Evolutionary conservation across 768 basidiomycete species (phyloP).

Genomic region (Dentipellis sp.): DNA sequence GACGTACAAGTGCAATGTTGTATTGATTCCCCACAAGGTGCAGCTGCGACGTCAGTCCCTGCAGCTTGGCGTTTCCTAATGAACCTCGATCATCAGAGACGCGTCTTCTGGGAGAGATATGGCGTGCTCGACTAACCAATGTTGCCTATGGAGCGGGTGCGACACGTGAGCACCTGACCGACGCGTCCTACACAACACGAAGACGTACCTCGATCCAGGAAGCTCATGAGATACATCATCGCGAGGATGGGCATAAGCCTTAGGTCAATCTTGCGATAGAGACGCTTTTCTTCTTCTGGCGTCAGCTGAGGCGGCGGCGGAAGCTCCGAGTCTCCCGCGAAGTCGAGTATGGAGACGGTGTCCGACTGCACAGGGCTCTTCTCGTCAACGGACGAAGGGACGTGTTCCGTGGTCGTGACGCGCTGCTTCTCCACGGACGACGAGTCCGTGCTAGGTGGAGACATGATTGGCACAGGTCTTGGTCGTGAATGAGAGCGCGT

Average conservation of each 20-base stretch:
- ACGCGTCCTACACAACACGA: background rate
- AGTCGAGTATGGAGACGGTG: conserved; percentile 3
- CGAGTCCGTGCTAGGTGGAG: background rate
- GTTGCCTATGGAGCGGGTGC: conserved; percentile 33
- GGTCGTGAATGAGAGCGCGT: background rate
- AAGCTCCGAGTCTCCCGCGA: conserved; percentile 4
- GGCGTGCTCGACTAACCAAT: conserved; percentile 31
- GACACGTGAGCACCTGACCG: conserved; percentile 7
- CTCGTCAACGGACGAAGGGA: background rate
- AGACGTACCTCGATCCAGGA: conserved; percentile 20
- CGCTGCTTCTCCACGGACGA: background rate
- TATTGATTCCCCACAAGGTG: conserved; percentile 49
- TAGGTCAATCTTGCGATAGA: conserved; percentile 23
- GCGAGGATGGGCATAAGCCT: conserved; percentile 22
- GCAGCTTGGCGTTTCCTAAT: conserved; percentile 55
- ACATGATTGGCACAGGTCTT: background rate
- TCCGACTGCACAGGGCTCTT: background rate
- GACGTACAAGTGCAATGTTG: conserved; percentile 51
- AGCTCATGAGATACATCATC: conserved; percentile 23
- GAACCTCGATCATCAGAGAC: background rate
- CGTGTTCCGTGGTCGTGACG: background rate
- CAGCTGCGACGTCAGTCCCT: conserved; percentile 50
- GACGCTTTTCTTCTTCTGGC: conserved; percentile 34
- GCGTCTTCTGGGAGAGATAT: background rate
- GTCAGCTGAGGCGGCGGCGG: conserved; percentile 23